phyloP scores from a whole-genome alignment of 768 basidiomycete genomes.

The Pleurotus tuoliensis region DNA sequence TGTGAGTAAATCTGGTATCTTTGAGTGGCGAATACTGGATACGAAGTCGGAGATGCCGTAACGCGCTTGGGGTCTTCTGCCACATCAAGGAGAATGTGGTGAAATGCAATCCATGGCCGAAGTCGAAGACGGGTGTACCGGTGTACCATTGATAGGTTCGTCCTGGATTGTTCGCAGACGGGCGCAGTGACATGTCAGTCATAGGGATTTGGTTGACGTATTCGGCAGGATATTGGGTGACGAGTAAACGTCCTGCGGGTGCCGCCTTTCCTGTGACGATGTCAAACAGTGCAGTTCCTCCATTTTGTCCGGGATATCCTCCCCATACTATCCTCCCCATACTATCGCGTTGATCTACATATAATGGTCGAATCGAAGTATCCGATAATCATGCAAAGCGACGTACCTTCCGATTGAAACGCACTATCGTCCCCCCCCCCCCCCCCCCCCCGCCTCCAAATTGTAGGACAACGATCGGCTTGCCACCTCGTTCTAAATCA shows the following conservation, averaged over 20 bases:
- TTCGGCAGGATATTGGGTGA: constrained; percentile 49
- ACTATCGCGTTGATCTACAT: constrained; percentile 46
- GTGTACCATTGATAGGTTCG: constrained; percentile 59
- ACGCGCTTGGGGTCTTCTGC: constrained; percentile 26
- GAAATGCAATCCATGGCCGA: constrained; percentile 53
- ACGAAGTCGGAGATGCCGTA: constrained; percentile 42
- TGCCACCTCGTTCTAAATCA: constrained; percentile 40
- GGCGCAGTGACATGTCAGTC: constrained; percentile 57
- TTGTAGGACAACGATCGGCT: constrained; percentile 51
- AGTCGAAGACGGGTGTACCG: constrained; percentile 46
- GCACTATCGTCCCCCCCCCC: constrained; percentile 39
- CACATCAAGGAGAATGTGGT: constrained; percentile 44
- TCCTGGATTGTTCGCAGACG: constrained; percentile 44
- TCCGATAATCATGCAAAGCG: background rate
- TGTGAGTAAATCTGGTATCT: constrained; percentile 35
- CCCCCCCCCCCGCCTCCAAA: constrained; percentile 57
- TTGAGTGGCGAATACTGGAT: constrained; percentile 13
- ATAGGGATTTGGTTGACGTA: constrained; percentile 46
- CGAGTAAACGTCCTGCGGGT: constrained; percentile 51
- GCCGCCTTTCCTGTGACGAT: constrained; percentile 47
- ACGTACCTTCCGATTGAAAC: constrained; percentile 25
- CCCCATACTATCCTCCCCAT: constrained; percentile 55
- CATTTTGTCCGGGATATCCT: constrained; percentile 55
- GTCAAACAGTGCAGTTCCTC: constrained; percentile 49
- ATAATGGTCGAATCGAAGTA: background rate